phyloP scores from a whole-genome alignment of 192 early-diverging fungal species.

The Backusella luteola region DNA sequence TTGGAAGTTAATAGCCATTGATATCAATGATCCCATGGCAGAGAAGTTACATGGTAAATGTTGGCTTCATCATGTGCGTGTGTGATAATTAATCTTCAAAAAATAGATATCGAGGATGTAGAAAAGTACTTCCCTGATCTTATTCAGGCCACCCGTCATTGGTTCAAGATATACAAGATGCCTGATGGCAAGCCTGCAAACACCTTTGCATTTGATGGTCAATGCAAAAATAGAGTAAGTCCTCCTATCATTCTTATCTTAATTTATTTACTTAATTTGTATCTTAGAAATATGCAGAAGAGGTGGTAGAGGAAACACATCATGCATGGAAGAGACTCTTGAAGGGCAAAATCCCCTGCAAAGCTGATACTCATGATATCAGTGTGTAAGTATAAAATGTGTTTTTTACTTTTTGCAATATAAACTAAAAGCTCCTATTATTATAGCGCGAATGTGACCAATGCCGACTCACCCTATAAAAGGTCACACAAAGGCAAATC shows the following conservation, averaged over 20 bases:
- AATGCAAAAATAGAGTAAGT: constrained; percentile 69
- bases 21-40: constrained; percentile 95
- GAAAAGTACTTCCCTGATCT: constrained; percentile 96
- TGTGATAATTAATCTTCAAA: constrained; percentile 56
- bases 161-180: constrained; percentile 99
- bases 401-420: neutral
- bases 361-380: constrained; percentile 19
- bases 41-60: constrained; percentile 81
- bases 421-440: neutral
- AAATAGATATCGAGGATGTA: constrained; percentile 92
- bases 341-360: constrained; percentile 23
- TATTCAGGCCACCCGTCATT: constrained; percentile 94
- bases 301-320: constrained; percentile 88
- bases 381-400: constrained; percentile 9
- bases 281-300: constrained; percentile 73
- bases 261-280: neutral
- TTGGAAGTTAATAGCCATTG: constrained; percentile 99
- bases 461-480: constrained; percentile 21
- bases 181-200: constrained; percentile 99
- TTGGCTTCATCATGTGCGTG: neutral
- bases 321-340: constrained; percentile 92
- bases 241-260: neutral
- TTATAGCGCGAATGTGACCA: constrained; percentile 25
- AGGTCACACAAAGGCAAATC: neutral
- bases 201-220: constrained; percentile 95